These are phyloP conservation scores for Neoscytalidium dimidiatum DNA, from an alignment of 2,329 filamentous ascomycete genomes.

Conservation along the genomic window DNA sequence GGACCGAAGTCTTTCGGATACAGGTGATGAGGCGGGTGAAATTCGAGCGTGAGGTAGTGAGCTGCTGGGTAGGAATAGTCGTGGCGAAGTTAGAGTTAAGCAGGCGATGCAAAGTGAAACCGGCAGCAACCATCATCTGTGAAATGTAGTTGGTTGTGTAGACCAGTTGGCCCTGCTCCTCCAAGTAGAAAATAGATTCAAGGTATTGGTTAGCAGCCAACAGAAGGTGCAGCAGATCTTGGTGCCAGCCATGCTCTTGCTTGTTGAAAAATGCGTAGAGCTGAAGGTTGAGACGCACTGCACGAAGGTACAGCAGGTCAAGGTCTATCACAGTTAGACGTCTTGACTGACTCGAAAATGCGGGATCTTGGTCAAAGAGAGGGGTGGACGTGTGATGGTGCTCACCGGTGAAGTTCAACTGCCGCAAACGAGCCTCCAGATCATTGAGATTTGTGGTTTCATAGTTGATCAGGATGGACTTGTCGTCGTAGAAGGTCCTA, in stretches of 20 bases:
- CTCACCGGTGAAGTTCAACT: slow-evolving; percentile 19
- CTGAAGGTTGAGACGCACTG: slow-evolving; percentile 73
- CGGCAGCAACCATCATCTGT: slow-evolving; percentile 82
- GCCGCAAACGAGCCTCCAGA: slow-evolving; percentile 19
- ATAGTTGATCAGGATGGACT: slow-evolving; percentile 21
- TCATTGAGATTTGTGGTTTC: slow-evolving; percentile 20
- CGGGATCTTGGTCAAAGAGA: background rate
- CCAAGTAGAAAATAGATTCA: slow-evolving; percentile 58
- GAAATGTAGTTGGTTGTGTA: slow-evolving; percentile 77
- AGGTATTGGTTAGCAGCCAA: slow-evolving; percentile 70
- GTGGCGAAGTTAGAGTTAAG: slow-evolving; percentile 75
- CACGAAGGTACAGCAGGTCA: slow-evolving; percentile 66
- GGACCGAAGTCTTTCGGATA: slow-evolving; percentile 72
- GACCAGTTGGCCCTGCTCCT: slow-evolving; percentile 59
- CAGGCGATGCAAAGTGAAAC: slow-evolving; percentile 74
- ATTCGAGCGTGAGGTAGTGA: slow-evolving; percentile 59
- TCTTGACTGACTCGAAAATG: background rate
- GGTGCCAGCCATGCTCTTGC: slow-evolving; percentile 33
- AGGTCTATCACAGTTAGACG: slow-evolving; percentile 36
- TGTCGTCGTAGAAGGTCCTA: slow-evolving; percentile 19
- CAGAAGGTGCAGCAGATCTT: slow-evolving; percentile 76
- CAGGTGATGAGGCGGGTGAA: slow-evolving; percentile 72
- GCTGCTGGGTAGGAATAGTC: slow-evolving; percentile 63
- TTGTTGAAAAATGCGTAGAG: slow-evolving; percentile 81
- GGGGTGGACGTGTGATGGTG: background rate